Conservation (phyloP, 164 flowering plant genomes). For the Pachysandra terminalis region DNA sequence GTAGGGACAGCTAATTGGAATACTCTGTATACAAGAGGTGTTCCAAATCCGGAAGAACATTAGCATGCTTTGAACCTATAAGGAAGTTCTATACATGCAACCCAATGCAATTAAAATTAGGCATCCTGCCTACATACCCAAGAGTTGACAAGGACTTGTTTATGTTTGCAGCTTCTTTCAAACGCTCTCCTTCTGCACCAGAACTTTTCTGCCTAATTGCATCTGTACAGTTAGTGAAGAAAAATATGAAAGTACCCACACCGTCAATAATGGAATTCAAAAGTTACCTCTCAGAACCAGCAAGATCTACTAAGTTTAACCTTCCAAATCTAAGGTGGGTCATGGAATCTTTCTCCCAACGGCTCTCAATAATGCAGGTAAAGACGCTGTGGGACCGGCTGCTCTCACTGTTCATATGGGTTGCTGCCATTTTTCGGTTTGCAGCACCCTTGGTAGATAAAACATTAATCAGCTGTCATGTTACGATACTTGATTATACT, state of each 20-base stretch:
- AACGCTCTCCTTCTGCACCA: constrained; percentile 92
- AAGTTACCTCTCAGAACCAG: constrained; percentile 92
- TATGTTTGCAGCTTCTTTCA: constrained; percentile 93
- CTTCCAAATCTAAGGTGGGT: constrained; percentile 77
- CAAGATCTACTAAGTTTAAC: constrained; percentile 85
- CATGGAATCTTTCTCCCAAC: constrained; percentile 77
- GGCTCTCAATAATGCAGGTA: constrained; percentile 85
- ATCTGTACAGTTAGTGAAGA: constrained; percentile 10
- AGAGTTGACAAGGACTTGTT: constrained; percentile 90
- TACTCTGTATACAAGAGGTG: neutral
- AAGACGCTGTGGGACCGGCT: constrained; percentile 97
- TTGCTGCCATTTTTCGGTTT: constrained; percentile 86
- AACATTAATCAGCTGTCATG: neutral
- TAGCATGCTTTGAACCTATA: neutral
- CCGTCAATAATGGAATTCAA: neutral
- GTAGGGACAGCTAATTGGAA: neutral
- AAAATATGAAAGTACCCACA: neutral
- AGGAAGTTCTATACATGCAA: too few species aligned
- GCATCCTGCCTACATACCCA: constrained; percentile 64
- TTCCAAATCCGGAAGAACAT: neutral
- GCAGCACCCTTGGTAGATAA: constrained; percentile 61
- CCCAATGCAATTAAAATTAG: constrained; percentile 2
- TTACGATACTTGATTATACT: neutral
- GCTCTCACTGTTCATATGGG: constrained; percentile 87
- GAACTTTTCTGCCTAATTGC: constrained; percentile 82